Evolutionary conservation across 176 grass and related monocot genomes (phyloP).

Genomic region (Musa schizocarpa): DNA sequence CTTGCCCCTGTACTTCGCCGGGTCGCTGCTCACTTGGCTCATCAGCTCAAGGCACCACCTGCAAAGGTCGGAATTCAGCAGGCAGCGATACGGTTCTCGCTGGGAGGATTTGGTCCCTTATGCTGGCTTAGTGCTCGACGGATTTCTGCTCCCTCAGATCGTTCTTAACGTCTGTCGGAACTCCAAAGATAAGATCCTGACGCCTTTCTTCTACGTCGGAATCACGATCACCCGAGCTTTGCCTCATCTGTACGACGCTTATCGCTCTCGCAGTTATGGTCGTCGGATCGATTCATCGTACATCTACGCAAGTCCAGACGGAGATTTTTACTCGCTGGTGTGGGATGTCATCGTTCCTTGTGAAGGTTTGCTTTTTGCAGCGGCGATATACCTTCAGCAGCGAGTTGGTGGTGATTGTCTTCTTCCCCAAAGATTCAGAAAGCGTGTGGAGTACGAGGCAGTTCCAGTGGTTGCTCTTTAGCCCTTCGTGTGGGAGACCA

Average conservation of each 20-base stretch:
- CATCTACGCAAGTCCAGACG: conserved; percentile 29
- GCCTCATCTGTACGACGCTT: conserved; percentile 43
- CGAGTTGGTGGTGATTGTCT: no score
- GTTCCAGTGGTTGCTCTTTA: no score
- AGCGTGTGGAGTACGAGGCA: no score
- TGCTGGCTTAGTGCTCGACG: conserved; percentile 41
- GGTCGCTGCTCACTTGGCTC: neutral
- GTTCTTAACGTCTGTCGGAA: conserved; percentile 26
- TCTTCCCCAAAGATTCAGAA: no score
- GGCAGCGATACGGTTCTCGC: neutral
- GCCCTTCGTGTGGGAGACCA: no score
- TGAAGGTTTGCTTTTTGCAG: no score
- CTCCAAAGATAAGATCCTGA: conserved; percentile 20
- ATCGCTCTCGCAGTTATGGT: conserved; percentile 24
- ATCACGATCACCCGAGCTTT: conserved; percentile 21
- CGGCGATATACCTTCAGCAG: no score
- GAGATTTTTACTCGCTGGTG: neutral
- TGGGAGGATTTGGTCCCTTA: conserved; percentile 44
- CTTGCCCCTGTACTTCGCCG: conserved; percentile 2
- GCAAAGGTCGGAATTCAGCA: neutral
- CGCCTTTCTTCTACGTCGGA: conserved; percentile 41
- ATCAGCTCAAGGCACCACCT: no score
- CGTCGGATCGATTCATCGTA: conserved; percentile 16
- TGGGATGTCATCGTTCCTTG: no score
- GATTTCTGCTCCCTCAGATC: conserved; percentile 50